phyloP scores from a whole-genome alignment of 2,329 filamentous ascomycete genomes.

The Tolypocladium endophyticum region DNA sequence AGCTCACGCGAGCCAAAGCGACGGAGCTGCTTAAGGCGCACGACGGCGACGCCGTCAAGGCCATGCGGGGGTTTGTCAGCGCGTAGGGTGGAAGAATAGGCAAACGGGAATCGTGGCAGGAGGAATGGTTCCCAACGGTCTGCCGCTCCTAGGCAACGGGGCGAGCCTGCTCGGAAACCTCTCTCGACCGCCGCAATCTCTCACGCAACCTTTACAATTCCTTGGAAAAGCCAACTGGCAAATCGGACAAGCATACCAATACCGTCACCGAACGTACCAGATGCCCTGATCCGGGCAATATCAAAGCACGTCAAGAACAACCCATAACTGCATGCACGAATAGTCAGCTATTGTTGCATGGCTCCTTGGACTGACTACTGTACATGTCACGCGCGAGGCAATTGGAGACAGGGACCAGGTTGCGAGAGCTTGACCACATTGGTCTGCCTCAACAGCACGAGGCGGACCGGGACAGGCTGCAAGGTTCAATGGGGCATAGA shows the following conservation, averaged over 20 bases:
- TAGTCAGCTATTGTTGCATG: background rate
- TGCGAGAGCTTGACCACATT: background rate
- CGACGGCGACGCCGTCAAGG: conserved; percentile 58
- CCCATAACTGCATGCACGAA: background rate
- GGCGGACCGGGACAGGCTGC: background rate
- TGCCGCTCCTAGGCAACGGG: too few species aligned
- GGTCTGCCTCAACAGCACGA: background rate
- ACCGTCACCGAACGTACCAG: background rate
- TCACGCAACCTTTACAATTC: background rate
- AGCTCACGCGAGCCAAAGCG: conserved; percentile 59
- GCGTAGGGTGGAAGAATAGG: conserved; percentile 7
- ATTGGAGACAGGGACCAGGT: too few species aligned
- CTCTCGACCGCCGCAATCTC: background rate
- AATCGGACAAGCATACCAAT: background rate
- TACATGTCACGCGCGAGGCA: background rate
- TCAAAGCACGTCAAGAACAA: background rate
- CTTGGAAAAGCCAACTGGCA: background rate
- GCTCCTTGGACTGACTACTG: background rate
- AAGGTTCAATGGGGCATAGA: too few species aligned
- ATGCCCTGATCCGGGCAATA: background rate
- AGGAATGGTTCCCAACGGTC: background rate
- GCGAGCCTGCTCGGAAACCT: background rate
- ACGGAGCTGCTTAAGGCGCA: conserved; percentile 64
- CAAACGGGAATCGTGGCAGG: background rate
- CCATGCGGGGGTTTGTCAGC: conserved; percentile 47